phyloP scores from a whole-genome alignment of 1,284 basidiomycete genomes.

The Golubevia pallescens region DNA sequence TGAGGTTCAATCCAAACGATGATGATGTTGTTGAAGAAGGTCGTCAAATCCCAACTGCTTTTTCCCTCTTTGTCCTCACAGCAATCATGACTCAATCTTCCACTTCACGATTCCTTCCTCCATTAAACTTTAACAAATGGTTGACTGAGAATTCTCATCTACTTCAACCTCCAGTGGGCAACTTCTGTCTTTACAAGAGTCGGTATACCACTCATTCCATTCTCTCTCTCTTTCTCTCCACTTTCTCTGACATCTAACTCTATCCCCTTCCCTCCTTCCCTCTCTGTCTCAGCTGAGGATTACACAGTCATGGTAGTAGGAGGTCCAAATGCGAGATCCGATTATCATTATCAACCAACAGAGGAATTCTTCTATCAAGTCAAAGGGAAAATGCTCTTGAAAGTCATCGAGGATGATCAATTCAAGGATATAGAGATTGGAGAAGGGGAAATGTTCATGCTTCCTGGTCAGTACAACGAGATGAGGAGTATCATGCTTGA shows the following conservation, averaged over 20 bases:
- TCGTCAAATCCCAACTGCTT: too few relatives aligned
- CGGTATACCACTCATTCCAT: too few relatives aligned
- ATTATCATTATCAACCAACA: conserved; percentile 58
- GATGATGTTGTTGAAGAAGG: too few relatives aligned
- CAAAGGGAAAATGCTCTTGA: conserved; percentile 78
- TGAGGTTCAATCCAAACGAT: too few relatives aligned
- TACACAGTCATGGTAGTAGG: conserved; percentile 63
- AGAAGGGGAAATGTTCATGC: conserved; percentile 94
- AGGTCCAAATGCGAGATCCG: conserved; percentile 54
- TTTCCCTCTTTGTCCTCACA: too few relatives aligned
- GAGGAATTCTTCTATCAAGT: conserved; percentile 63
- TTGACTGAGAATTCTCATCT: conserved; percentile 47
- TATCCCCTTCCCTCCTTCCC: too few relatives aligned
- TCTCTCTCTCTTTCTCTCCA: too few relatives aligned
- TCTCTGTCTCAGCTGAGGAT: conserved; percentile 38
- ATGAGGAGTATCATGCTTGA: too few relatives aligned
- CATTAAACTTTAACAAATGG: conserved; percentile 59
- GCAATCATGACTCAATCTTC: too few relatives aligned
- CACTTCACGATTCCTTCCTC: conserved; percentile 19
- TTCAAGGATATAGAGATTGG: conserved; percentile 87
- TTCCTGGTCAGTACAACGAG: conserved; percentile 73
- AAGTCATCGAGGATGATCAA: conserved; percentile 82
- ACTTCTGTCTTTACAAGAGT: conserved; percentile 33
- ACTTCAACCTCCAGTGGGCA: conserved; percentile 57
- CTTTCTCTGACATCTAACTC: too few relatives aligned